Evolutionary conservation across 83 land plant species (phyloP), one percentile per base, ranked within the genome.

Genomic region (Isoetes engelmannii): DNA sequence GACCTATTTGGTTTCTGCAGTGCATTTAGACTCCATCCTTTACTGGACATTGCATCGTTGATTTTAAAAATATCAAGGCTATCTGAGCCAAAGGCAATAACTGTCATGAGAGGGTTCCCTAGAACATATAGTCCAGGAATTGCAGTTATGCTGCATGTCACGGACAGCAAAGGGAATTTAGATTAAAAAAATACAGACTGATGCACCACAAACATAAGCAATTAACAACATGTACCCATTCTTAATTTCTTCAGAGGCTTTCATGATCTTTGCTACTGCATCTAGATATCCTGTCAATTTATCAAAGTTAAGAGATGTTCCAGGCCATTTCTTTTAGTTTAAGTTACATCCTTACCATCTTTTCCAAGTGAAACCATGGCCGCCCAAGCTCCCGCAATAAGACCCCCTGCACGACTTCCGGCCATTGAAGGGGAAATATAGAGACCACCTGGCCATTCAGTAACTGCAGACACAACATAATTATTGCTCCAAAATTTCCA

Each of bases 381-480:
- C 20, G 98, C 98, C 98, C 98, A 93, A 47, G 98, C 98, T 51
- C 97, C 98, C 78, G 98, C 98, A 72, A 93, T 84, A 55, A 93
- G 66, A 60, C 85, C 87, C 15, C 98, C 98, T 44, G 98, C 83
- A 67, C 98, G 79, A 68, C 98, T 93, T 67, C 98, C 98, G 75
- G 98, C 98, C 63, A 93, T 84, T 15, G 98, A 86, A 45, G 98
- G 97, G 15, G 98, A 93, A 18, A 93, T 76, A 70, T 93, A 93
- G 42, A 93, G 81, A 4, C 98, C 98, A 47, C 98, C 98, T 4
- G 97, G 81, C 98, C 98, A 93, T 64, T 93, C 98, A 47, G 96
- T 93, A 18, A 93, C 98, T 93, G 84, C 28, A 64, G 13, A 64
- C 7, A 15, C n/a, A 12, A 51, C 12, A 28, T 28, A 28, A 0